Conservation (phyloP, 305 asterid species). For the Plantago coronopus region DNA sequence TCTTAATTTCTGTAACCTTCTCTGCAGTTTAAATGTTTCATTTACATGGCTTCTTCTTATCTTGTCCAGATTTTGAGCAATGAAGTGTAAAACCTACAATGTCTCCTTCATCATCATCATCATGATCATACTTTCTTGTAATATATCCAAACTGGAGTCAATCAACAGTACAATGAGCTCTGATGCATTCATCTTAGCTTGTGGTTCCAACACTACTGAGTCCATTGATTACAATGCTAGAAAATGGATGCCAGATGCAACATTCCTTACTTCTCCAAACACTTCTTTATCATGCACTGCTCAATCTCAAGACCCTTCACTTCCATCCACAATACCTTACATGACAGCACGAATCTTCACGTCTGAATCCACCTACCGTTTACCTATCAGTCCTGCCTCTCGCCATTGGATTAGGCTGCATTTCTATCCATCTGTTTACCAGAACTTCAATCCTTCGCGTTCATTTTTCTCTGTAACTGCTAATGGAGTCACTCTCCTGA, state of each 20-base stretch:
- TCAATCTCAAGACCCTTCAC: slow-evolving; percentile 56
- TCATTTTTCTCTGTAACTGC: slow-evolving; percentile 43
- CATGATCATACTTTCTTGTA: slow-evolving; percentile 23
- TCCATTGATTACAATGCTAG: slow-evolving; percentile 42
- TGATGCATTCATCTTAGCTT: slow-evolving; percentile 41
- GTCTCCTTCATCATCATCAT: slow-evolving; percentile 12
- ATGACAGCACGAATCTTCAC: slow-evolving; percentile 60
- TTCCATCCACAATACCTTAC: slow-evolving; percentile 61
- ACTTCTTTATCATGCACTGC: slow-evolving; percentile 35
- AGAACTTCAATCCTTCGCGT: slow-evolving; percentile 24
- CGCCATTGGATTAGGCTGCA: slow-evolving; percentile 72
- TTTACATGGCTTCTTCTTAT: neutral
- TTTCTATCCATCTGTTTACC: slow-evolving; percentile 55
- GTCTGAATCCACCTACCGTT: slow-evolving; percentile 38
- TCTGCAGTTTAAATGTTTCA: neutral
- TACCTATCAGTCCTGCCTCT: slow-evolving; percentile 31
- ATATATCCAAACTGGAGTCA: slow-evolving; percentile 26
- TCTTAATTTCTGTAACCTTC: neutral
- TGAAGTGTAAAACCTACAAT: neutral
- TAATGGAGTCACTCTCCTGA: slow-evolving; percentile 39
- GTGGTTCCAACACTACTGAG: slow-evolving; percentile 41
- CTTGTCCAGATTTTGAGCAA: slow-evolving; percentile 6
- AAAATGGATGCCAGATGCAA: slow-evolving; percentile 48
- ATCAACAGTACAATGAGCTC: slow-evolving; percentile 11
- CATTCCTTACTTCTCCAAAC: slow-evolving; percentile 29